These are phyloP conservation scores for Oryza nivara DNA, from an alignment of 176 grass and related monocot genomes.

Conservation along the genomic window DNA sequence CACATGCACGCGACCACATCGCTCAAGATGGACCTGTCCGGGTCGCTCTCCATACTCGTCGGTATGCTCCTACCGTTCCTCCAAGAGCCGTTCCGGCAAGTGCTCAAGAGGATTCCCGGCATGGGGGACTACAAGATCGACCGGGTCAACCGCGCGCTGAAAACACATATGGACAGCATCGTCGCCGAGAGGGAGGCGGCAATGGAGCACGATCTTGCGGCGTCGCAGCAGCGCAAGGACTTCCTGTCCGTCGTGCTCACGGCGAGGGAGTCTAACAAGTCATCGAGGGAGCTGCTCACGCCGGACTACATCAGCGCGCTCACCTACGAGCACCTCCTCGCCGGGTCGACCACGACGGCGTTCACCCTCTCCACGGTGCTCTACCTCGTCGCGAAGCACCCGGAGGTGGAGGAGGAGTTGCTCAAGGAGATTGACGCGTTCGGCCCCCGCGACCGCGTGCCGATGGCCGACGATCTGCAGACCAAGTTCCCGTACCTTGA, in stretches of 20 bases:
- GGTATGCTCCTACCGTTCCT: conserved; percentile 49
- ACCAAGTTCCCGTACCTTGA: conserved; percentile 56
- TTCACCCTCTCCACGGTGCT: conserved; percentile 52
- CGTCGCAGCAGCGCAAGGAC: conserved; percentile 25
- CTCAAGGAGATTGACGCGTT: conserved; percentile 47
- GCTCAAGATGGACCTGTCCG: conserved; percentile 58
- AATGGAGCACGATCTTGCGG: not conserved
- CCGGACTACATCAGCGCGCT: conserved; percentile 51
- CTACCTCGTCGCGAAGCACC: conserved; percentile 55
- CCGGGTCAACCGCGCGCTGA: conserved; percentile 35
- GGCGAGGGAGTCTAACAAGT: conserved; percentile 33
- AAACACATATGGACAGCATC: conserved; percentile 38
- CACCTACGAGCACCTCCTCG: conserved; percentile 58
- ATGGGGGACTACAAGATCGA: conserved; percentile 51
- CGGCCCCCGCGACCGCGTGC: conserved; percentile 15
- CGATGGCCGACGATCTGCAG: conserved; percentile 47
- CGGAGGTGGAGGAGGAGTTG: conserved; percentile 55
- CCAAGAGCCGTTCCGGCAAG: conserved; percentile 39
- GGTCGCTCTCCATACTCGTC: conserved; percentile 48
- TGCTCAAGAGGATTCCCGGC: conserved; percentile 41
- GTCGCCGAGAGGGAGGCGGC: conserved; percentile 27
- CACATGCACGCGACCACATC: conserved; percentile 55
- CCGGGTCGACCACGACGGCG: conserved; percentile 48
- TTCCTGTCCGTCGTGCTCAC: conserved; percentile 48
- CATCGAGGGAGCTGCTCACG: conserved; percentile 43